Evolutionary conservation across 2,329 filamentous ascomycete species (phyloP).

Genomic region (Curvularia sp.): DNA sequence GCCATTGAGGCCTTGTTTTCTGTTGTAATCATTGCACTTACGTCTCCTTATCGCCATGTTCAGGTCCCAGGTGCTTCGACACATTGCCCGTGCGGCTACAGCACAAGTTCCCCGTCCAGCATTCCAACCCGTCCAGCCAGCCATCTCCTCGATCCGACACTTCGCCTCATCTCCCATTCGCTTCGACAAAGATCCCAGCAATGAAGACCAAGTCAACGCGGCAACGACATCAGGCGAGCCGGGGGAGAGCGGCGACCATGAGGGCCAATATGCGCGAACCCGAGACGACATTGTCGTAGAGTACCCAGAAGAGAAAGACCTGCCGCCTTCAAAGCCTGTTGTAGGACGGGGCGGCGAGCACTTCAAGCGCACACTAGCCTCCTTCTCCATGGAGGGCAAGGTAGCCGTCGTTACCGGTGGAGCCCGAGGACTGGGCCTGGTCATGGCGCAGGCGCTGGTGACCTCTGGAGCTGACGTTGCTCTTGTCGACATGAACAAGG

Average conservation of each 20-base stretch:
- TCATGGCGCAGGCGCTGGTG: slow-evolving; percentile 92
- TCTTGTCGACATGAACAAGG: slow-evolving; percentile 92
- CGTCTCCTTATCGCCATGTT: slow-evolving; percentile 39
- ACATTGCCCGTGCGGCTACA: slow-evolving; percentile 37
- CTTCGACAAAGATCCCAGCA: slow-evolving; percentile 34
- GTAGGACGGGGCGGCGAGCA: slow-evolving; percentile 80
- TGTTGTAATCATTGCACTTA: slow-evolving; percentile 5
- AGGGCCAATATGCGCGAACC: slow-evolving; percentile 78
- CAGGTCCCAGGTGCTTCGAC: slow-evolving; percentile 43
- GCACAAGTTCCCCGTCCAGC: slow-evolving; percentile 40
- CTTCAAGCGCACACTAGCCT: slow-evolving; percentile 82
- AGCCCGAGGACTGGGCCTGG: slow-evolving; percentile 84
- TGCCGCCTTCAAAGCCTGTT: slow-evolving; percentile 74
- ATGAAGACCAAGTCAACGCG: slow-evolving; percentile 41
- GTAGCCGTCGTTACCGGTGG: slow-evolving; percentile 89
- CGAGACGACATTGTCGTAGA: slow-evolving; percentile 79
- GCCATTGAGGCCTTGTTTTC: neutral
- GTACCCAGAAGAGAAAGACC: slow-evolving; percentile 76
- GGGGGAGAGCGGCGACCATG: slow-evolving; percentile 57
- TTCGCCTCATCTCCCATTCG: slow-evolving; percentile 42
- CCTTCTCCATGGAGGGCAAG: slow-evolving; percentile 84
- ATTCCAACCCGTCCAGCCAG: slow-evolving; percentile 29
- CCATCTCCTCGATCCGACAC: slow-evolving; percentile 30
- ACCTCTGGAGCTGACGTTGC: slow-evolving; percentile 87
- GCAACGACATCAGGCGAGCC: slow-evolving; percentile 49